Conservation (phyloP, 2,329 filamentous ascomycete species). For the Periconia digitata region DNA sequence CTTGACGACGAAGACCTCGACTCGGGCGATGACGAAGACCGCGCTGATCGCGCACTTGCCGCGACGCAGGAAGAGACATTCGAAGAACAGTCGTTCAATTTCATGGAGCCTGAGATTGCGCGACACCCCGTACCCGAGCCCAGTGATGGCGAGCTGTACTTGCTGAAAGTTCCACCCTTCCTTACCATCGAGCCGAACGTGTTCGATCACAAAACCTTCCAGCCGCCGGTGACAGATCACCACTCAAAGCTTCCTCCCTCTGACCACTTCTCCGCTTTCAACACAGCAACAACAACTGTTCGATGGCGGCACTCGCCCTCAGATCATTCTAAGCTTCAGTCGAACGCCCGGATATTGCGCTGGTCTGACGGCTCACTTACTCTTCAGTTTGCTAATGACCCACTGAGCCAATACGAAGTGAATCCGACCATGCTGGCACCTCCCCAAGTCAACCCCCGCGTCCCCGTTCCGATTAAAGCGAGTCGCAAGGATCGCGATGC, state of each 20-base stretch:
- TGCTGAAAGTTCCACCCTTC: conserved; percentile 72
- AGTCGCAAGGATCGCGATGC: conserved; percentile 53
- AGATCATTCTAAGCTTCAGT: conserved; percentile 67
- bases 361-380: conserved; percentile 82
- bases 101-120: conserved; percentile 66
- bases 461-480: conserved; percentile 47
- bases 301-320: conserved; percentile 69
- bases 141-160: conserved; percentile 71
- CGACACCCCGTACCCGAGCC: conserved; percentile 72
- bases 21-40: conserved; percentile 63
- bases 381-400: conserved; percentile 69
- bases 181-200: conserved; percentile 68
- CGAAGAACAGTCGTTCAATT: conserved; percentile 57
- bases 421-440: conserved; percentile 70
- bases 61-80: conserved; percentile 50
- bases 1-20: conserved; percentile 66
- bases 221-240: conserved; percentile 62
- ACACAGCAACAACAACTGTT: conserved; percentile 66
- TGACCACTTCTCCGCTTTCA: conserved; percentile 59
- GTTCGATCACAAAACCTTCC: conserved; percentile 68
- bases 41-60: conserved; percentile 60
- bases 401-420: conserved; percentile 72
- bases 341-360: conserved; percentile 72
- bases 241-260: conserved; percentile 51
- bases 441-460: conserved; percentile 51